phyloP scores from a whole-genome alignment of 2,329 filamentous ascomycete genomes.

The Thelonectria discophora region DNA sequence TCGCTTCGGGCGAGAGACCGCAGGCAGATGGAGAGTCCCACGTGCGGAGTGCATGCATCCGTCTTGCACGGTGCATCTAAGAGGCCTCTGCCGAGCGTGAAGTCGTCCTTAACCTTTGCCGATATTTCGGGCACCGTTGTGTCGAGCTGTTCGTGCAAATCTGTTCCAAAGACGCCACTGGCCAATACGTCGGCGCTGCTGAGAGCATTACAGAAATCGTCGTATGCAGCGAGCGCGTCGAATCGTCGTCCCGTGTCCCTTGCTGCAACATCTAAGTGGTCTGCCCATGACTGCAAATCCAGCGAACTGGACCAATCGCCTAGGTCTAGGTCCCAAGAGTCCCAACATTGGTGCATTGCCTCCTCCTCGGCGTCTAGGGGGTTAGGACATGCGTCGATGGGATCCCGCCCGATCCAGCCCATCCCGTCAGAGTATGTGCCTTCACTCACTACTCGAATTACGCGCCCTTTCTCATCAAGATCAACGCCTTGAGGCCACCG shows the following conservation, averaged over 20 bases:
- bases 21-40: constrained; percentile 42
- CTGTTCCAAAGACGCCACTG: constrained; percentile 54
- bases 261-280: constrained; percentile 31
- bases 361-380: constrained; percentile 65
- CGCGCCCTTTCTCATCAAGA: constrained; percentile 71
- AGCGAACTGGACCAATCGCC: constrained; percentile 63
- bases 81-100: constrained; percentile 56
- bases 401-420: constrained; percentile 77
- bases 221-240: constrained; percentile 59
- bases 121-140: constrained; percentile 67
- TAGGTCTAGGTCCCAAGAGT: constrained; percentile 73
- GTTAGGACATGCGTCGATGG: constrained; percentile 49
- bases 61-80: constrained; percentile 55
- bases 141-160: constrained; percentile 65
- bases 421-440: constrained; percentile 81
- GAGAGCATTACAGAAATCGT: constrained; percentile 64
- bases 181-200: constrained; percentile 73
- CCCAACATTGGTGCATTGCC: constrained; percentile 70
- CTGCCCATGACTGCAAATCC: constrained; percentile 52
- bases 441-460: constrained; percentile 81
- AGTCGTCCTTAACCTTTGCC: constrained; percentile 59
- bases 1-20: constrained; percentile 43
- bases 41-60: constrained; percentile 42
- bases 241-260: constrained; percentile 39
- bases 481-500: constrained; percentile 79